Evolutionary conservation across 1,284 basidiomycete genomes (phyloP), one percentile per base, ranked within the genome.

Genomic region (Thecaphora frezii): DNA sequence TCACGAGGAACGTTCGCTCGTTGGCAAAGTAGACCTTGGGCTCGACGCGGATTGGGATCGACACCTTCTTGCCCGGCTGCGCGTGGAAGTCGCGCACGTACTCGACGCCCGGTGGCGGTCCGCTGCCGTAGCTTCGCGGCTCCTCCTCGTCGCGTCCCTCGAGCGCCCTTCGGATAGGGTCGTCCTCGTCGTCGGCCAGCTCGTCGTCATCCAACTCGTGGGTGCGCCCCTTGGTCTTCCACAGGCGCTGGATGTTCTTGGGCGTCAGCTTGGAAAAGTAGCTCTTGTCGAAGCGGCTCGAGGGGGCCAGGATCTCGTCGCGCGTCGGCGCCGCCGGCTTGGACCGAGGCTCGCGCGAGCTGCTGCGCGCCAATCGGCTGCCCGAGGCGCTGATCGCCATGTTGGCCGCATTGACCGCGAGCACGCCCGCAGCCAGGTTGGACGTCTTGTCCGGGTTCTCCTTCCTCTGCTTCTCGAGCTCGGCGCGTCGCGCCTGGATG

Each of bases 21-120:
- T 90, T 90, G 3, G 94, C 94, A 79, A 97, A 98, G 78, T 96
- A 96, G 8, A 96, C 93, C 82, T 98, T 98, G 36, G 94, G 94
- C 81, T 98, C 94, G 53, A 98, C 86, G 48, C 94, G 86, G 30
- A 98, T 88, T 33, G 94, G 93, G 1, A 98, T 86, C 1, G 91
- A 86, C 56, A 98, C 93, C 65, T 86, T 85, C 83, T 97, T 97
- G 19, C 94, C 94, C 43, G 85, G 82, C 1, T 89, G 88, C 2
- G 93, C 93, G 23, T 80, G 83, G 86, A 91, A 92, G 57, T 87
- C 84, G 57, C 89, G 83, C 44, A 90, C 87, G 71, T 84, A 84
- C 46, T 80, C 80, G 50, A 80, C 80, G 79, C 66, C 78, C 68
- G 51, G 66, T 58, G 83, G 84, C 66, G 88, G 58, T 69, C 81